phyloP scores from a whole-genome alignment of 2,329 filamentous ascomycete genomes.

The Myriangium duriaei region DNA sequence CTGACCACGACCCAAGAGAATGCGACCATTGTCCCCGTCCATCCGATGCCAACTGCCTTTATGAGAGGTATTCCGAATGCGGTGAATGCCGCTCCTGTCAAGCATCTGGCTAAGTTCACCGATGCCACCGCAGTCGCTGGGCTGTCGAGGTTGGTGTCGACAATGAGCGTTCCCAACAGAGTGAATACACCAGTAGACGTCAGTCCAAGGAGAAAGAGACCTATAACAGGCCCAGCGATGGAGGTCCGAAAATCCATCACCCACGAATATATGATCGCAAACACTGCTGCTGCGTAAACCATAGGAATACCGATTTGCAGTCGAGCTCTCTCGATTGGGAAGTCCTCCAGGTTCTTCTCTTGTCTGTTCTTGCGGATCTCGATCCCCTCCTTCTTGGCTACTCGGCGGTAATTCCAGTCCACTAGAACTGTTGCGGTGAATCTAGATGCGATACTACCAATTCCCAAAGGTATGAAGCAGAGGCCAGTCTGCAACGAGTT shows the following conservation, averaged over 20 bases:
- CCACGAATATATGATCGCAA: constrained; percentile 31
- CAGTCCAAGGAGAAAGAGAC: constrained; percentile 18
- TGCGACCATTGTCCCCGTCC: constrained; percentile 14
- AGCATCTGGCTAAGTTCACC: constrained; percentile 16
- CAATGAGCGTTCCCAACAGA: not conserved
- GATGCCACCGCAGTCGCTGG: constrained; percentile 25
- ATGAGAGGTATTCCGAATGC: constrained; percentile 27
- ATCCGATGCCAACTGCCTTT: constrained; percentile 25
- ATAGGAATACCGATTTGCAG: constrained; percentile 30
- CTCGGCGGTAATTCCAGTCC: constrained; percentile 32
- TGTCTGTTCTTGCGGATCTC: constrained; percentile 23
- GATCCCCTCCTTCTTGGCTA: constrained; percentile 22
- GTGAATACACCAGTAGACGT: not conserved
- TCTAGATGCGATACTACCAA: constrained; percentile 28
- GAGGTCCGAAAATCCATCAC: constrained; percentile 22
- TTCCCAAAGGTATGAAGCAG: constrained; percentile 31
- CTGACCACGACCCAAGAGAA: not conserved
- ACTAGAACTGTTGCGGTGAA: constrained; percentile 29
- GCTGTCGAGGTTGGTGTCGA: constrained; percentile 9
- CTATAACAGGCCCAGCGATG: constrained; percentile 18
- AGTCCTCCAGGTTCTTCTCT: constrained; percentile 25
- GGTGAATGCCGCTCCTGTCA: constrained; percentile 18
- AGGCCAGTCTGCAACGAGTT: constrained; percentile 30
- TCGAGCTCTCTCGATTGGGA: constrained; percentile 33
- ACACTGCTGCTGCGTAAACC: constrained; percentile 20